Evolutionary conservation across 208 protist species (phyloP), one percentile per base, ranked within the genome.

Genomic region (Naegleria lovaniensis): DNA sequence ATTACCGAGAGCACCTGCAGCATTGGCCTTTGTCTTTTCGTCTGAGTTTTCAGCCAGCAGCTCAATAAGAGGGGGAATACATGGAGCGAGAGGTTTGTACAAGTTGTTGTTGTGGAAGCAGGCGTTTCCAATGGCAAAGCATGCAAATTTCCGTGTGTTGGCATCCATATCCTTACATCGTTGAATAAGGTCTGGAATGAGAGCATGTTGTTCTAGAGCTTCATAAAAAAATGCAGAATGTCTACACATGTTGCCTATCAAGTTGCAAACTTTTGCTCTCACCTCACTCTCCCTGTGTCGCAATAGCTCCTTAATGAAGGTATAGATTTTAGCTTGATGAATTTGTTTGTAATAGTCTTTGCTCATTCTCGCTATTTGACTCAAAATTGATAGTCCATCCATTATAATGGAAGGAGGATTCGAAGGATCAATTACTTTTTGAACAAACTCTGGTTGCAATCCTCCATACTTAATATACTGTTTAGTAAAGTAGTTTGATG

Each of bases 51-150:
- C 96, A 33, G 51, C 88, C 5, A 98, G 93, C 67, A 97, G 92
- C 41, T 93, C 93, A 11, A 97, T 93, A 22, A 98, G 91, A 5
- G 94, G 92, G 55, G 95, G 94, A 90, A 98, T 97, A 0, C 93
- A 93, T 5, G 94, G 92, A 67, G 90, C 91, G 48, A 98, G 92
- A 7, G 93, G 83, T 38, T 92, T 91, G 91, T 98, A 98, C 25
- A 98, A 93, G 88, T 94, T 90, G 91, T 94, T 94, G 75, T 94
- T 97, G 92, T 99, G 97, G 91, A 98, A 98, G 11, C 96, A 96
- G 58, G 97, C 96, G 93, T 99, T 99, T 67, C 98, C 97, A 40
- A 97, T 93, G 7, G 98, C 98, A 94, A 99, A 98, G 52, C 96
- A 97, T 11, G 98, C 97, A 91, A 98, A 97, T 92, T 98, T 98